These are phyloP conservation scores for Atkinsonella texensis DNA, from an alignment of 2,329 filamentous ascomycete species.

Conservation along the genomic window DNA sequence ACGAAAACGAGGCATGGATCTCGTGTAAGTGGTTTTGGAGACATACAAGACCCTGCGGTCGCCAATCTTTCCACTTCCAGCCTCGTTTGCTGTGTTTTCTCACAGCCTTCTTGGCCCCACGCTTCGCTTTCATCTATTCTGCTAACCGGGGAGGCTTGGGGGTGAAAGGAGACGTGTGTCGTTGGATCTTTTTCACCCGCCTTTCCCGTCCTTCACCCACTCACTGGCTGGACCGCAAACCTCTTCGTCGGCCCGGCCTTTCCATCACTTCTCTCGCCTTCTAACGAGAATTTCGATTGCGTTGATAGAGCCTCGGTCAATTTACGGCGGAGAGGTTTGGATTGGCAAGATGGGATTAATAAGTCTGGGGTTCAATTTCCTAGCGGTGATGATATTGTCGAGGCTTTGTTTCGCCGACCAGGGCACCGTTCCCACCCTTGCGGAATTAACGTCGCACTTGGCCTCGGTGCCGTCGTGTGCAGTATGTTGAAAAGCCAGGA, in stretches of 20 bases:
- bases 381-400: background rate
- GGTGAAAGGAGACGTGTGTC: background rate
- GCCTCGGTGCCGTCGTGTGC: constrained; percentile 1
- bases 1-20: background rate
- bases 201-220: background rate
- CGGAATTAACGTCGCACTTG: background rate
- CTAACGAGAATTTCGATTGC: background rate
- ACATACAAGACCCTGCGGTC: background rate
- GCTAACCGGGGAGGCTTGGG: background rate
- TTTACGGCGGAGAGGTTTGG: background rate
- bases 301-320: background rate
- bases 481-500: background rate
- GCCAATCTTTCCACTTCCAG: background rate
- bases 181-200: background rate
- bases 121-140: background rate
- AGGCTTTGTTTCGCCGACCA: background rate
- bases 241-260: too few relatives aligned
- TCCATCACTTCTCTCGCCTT: background rate
- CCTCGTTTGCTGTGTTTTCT: background rate
- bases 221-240: background rate
- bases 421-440: background rate
- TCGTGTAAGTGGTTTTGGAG: background rate
- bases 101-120: background rate
- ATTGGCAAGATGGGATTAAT: background rate
- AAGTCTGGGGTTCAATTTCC: background rate